Conservation (phyloP, 108 stramenopile species). For the Discostella pseudostelligera region DNA sequence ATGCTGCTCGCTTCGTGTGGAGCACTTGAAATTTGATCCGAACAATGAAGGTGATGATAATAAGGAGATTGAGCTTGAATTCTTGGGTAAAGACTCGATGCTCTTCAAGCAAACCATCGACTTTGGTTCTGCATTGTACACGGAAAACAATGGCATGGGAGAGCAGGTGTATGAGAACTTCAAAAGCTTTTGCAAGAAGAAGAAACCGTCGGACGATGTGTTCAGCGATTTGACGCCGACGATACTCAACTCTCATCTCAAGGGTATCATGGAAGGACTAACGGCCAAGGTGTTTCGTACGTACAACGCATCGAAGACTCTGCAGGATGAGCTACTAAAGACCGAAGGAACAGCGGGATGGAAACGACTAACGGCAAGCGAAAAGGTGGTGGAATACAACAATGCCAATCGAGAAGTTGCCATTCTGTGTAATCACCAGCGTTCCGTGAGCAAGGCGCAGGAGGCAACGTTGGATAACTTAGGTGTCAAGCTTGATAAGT, state of each 20-base stretch:
- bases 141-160: constrained; percentile 81
- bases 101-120: constrained; percentile 99
- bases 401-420: constrained; percentile 99
- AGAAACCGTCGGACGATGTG: constrained; percentile 89
- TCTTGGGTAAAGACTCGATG: constrained; percentile 99
- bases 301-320: constrained; percentile 98
- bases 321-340: constrained; percentile 93
- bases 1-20: constrained; percentile 97
- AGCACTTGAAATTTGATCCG: constrained; percentile 96
- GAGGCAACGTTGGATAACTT: constrained; percentile 83
- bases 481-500: constrained; percentile 70
- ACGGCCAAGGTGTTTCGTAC: constrained; percentile 99
- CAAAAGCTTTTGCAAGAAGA: constrained; percentile 85
- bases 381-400: constrained; percentile 98
- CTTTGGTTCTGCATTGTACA: constrained; percentile 85
- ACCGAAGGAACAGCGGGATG: constrained; percentile 67
- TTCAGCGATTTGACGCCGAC: constrained; percentile 94
- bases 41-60: constrained; percentile 73
- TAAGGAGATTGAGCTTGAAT: constrained; percentile 97
- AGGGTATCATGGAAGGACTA: constrained; percentile 96
- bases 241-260: constrained; percentile 90
- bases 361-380: constrained; percentile 74
- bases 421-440: constrained; percentile 99
- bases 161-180: constrained; percentile 92
- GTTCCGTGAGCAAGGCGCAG: constrained; percentile 94